phyloP scores from a whole-genome alignment of 306 rosid species.

The Mucuna pruriens region DNA sequence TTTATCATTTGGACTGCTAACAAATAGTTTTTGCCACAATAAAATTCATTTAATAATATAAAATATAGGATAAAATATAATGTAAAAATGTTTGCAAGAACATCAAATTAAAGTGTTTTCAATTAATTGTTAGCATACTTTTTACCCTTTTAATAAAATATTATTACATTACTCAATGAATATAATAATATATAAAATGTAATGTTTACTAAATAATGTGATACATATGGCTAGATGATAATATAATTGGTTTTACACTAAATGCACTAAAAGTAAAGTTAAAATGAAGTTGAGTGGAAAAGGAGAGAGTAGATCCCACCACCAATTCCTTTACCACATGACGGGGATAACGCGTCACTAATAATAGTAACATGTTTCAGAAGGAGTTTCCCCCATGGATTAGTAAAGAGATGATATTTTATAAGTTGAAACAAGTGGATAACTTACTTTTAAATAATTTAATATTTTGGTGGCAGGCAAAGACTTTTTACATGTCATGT shows the following conservation, averaged over 20 bases:
- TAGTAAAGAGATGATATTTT: neutral
- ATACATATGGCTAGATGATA: neutral
- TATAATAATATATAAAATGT: too few species aligned
- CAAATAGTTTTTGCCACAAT: too few species aligned
- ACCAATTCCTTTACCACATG: neutral
- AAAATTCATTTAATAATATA: too few species aligned
- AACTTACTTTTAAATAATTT: neutral
- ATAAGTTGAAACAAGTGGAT: neutral
- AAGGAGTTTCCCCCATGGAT: neutral
- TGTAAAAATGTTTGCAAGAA: neutral
- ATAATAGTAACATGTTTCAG: neutral
- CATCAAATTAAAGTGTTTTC: neutral
- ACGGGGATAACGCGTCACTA: neutral
- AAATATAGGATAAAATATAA: too few species aligned
- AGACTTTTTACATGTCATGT: neutral
- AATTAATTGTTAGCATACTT: neutral
- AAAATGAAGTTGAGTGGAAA: neutral
- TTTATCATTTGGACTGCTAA: too few species aligned
- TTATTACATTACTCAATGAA: neutral
- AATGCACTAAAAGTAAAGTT: neutral
- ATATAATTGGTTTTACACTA: neutral
- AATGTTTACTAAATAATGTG: neutral
- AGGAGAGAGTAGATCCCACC: neutral
- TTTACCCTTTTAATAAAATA: neutral
- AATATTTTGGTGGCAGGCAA: conserved; percentile 1